phyloP scores from a whole-genome alignment of 257 asterid species.

The Plantago major region DNA sequence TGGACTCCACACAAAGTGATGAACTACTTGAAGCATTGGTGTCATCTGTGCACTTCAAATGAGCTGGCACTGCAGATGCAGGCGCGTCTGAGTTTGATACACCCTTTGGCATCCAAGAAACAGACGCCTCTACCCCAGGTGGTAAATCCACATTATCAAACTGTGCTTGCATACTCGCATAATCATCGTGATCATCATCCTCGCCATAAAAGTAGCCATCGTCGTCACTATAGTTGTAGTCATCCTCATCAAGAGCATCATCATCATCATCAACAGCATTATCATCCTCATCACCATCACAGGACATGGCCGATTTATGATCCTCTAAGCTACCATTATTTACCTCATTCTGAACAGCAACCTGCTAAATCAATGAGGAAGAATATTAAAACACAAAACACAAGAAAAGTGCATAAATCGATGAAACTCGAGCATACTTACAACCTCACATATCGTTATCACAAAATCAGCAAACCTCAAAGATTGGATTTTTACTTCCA shows the following conservation, averaged over 20 bases:
- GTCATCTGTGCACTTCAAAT: slow-evolving; percentile 7
- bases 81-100: slow-evolving; percentile 18
- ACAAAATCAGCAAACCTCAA: too few species aligned
- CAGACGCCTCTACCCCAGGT: slow-evolving; percentile 60
- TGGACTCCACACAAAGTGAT: slow-evolving; percentile 20
- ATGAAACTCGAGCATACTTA: too few species aligned
- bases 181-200: slow-evolving; percentile 28
- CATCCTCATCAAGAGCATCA: slow-evolving; percentile 23
- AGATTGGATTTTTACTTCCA: too few species aligned
- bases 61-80: slow-evolving; percentile 15
- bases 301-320: slow-evolving; percentile 28
- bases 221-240: slow-evolving; percentile 17
- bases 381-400: too few species aligned
- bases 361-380: slow-evolving; percentile 21
- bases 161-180: slow-evolving; percentile 47
- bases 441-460: too few species aligned
- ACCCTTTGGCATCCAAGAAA: slow-evolving; percentile 39
- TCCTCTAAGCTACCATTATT: slow-evolving; percentile 23
- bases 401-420: too few species aligned
- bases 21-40: slow-evolving; percentile 34
- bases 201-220: slow-evolving; percentile 21
- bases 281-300: slow-evolving; percentile 34
- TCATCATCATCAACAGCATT: slow-evolving; percentile 24
- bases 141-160: slow-evolving; percentile 61
- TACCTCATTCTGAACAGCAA: slow-evolving; percentile 26